Base-by-base conservation (phyloP, 106 monocot genomes). In the Vanilla planifolia region DNA sequence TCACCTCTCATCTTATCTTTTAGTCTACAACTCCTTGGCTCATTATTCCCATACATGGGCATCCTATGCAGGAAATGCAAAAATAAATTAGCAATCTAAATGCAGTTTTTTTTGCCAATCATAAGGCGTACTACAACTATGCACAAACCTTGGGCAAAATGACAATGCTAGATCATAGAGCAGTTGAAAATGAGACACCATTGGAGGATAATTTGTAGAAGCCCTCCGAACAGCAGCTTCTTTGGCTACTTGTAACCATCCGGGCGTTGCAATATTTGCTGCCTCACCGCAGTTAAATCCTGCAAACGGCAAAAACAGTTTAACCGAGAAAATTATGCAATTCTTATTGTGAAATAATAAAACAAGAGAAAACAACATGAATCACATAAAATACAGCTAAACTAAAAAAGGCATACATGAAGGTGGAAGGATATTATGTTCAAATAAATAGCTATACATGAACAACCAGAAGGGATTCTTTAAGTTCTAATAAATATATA, bases 191-290 rank as follows among this genome's bases (percentile, higher is more conserved):
- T 95, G 95, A 69, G 95, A 95, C 35, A 95, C 72, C 95, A 95
- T 90, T 2, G 95, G 95, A 64, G 90, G 90, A 73, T 74, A 80
- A 61, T 95, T 95, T 43, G 80, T 90, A 5, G 95, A 95, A 51
- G 95, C 95, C 53, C 95, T 86, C 40, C 95, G 75, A 64, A 90
- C 67, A 59, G 95, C 95, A 74, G 95, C 95, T 61, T 89, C 90
- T 79, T 95, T 95, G 25, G 95, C 95, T 19, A 86, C 75, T 62
- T 58, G 73, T 62, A 95, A 80, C 95, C 95, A 95, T 50, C 68
- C 76, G 59, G 95, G 95, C 20, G 95, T 95, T 7, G 95, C 85
- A 78, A 95, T 79, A 72, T 95, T 95, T 66, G 86, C 78, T 37
- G 89, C 89, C 72, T 95, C 95, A 3, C 80, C 89, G 70, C 86